Evolutionary conservation across 2,329 filamentous ascomycete genomes (phyloP).

Genomic region (Beauveria sp.): DNA sequence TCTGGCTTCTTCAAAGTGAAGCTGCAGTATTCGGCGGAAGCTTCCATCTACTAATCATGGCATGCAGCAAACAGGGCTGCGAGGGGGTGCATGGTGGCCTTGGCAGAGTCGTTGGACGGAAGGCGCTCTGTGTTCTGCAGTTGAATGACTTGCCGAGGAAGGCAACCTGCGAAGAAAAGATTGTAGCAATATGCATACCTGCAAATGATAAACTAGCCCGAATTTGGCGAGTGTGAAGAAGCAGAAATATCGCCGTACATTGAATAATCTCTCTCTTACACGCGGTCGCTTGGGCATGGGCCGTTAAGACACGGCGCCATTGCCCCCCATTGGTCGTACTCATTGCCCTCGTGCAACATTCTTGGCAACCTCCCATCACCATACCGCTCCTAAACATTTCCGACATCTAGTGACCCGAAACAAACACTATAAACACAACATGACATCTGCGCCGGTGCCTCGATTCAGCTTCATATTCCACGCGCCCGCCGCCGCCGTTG

Average conservation of each 20-base stretch:
- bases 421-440: not conserved
- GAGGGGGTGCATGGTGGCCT: not conserved
- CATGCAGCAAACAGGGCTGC: too few species aligned
- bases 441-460: not conserved
- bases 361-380: too few species aligned
- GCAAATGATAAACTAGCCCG: not conserved
- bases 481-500: constrained; percentile 36
- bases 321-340: not conserved
- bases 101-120: not conserved
- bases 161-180: rapidly evolving
- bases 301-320: not conserved
- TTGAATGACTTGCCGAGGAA: too few species aligned
- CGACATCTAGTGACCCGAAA: not conserved
- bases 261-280: too few species aligned
- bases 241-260: too few species aligned
- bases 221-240: too few species aligned
- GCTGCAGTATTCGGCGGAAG: too few species aligned
- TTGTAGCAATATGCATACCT: not conserved
- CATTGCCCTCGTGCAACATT: not conserved
- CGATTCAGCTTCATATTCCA: constrained; percentile 41
- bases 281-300: not conserved
- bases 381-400: too few species aligned
- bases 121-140: too few species aligned
- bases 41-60: too few species aligned
- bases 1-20: too few species aligned